phyloP scores from a whole-genome alignment of 257 asterid genomes.

The Asclepias syriaca region DNA sequence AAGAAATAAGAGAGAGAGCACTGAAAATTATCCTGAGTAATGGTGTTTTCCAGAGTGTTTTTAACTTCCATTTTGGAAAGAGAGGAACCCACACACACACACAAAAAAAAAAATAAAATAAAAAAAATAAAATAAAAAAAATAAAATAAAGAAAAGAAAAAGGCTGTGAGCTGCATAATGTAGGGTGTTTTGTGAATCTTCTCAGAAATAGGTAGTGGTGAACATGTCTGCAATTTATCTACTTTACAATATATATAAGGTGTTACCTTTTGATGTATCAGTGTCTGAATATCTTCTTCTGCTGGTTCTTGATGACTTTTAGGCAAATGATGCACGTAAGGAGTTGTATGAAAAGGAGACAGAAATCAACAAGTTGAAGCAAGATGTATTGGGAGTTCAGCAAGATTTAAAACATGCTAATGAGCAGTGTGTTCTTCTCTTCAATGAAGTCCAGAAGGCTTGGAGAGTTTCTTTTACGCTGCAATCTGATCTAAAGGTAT shows the following conservation, averaged over 20 bases:
- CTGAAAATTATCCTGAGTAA: not conserved
- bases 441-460: constrained; percentile 96
- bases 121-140: not conserved
- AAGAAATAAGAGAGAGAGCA: not conserved
- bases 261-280: not conserved
- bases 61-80: not conserved
- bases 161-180: not conserved
- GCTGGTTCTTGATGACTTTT: constrained; percentile 16
- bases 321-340: constrained; percentile 96
- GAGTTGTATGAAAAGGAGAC: constrained; percentile 86
- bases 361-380: constrained; percentile 65
- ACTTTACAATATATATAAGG: not conserved
- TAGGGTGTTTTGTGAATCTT: not conserved
- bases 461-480: constrained; percentile 90
- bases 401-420: constrained; percentile 74
- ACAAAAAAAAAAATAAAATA: not conserved
- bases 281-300: not conserved
- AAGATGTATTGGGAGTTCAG: constrained; percentile 51
- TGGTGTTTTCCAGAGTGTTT: not conserved
- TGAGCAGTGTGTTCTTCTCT: constrained; percentile 88
- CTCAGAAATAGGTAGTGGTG: not conserved
- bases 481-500: constrained; percentile 93
- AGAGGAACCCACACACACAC: not conserved
- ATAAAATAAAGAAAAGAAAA: not conserved
- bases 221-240: not conserved